phyloP scores from a whole-genome alignment of 2,329 filamentous ascomycete genomes.

The Apiospora kogelbergensis region DNA sequence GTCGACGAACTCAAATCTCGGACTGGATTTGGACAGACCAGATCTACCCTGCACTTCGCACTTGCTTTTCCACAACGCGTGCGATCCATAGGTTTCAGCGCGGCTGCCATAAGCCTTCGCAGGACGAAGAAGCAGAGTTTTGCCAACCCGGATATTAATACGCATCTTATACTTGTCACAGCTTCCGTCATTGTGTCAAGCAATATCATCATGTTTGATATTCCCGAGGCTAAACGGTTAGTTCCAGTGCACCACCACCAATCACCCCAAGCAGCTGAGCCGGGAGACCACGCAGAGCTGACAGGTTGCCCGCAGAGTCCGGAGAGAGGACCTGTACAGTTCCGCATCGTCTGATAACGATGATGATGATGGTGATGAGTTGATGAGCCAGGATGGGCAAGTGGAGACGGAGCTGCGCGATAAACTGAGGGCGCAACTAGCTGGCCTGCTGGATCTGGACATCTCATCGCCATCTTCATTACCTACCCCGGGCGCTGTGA shows the following conservation, averaged over 20 bases:
- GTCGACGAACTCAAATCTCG: not conserved
- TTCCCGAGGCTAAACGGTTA: conserved; percentile 54
- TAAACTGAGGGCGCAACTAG: conserved; percentile 48
- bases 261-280: not conserved
- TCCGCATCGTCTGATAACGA: conserved; percentile 18
- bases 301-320: conserved; percentile 41
- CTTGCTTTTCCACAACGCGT: not conserved
- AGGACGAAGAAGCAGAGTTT: not conserved
- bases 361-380: conserved; percentile 22
- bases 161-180: not conserved
- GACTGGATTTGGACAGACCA: not conserved
- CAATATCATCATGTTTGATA: conserved; percentile 45
- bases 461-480: conserved; percentile 16
- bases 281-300: conserved; percentile 9
- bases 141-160: not conserved
- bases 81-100: not conserved
- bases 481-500: not conserved
- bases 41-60: not conserved
- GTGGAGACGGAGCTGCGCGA: conserved; percentile 41
- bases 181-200: not conserved
- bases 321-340: conserved; percentile 52
- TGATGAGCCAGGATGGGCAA: conserved; percentile 29
- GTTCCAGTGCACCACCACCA: conserved; percentile 15
- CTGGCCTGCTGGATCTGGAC: conserved; percentile 44
- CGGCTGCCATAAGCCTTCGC: not conserved